Percentiles rank a stretch among this genome's conserved stretches.
These are phyloP conservation scores for Aureobasidium sp. DNA, from an alignment of 2,329 filamentous ascomycete genomes.

Conservation along the genomic window DNA sequence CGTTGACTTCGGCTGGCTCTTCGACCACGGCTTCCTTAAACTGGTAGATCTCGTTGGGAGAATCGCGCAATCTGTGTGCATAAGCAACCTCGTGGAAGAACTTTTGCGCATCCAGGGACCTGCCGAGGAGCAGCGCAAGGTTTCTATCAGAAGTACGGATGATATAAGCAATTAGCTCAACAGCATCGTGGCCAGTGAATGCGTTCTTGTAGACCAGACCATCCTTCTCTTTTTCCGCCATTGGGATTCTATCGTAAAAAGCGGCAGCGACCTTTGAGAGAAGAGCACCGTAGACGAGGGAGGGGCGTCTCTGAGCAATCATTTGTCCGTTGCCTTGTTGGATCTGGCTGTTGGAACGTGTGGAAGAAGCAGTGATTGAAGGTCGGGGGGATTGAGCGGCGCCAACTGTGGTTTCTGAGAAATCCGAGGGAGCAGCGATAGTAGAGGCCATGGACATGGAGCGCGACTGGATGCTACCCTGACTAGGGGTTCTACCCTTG, in stretches of 20 bases:
- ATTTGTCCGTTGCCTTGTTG: constrained; percentile 35
- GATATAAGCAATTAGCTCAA: constrained; percentile 91
- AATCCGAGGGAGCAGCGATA: constrained; percentile 50
- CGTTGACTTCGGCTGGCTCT: constrained; percentile 77
- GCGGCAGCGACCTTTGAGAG: constrained; percentile 89
- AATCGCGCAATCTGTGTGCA: constrained; percentile 89
- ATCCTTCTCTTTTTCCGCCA: constrained; percentile 90
- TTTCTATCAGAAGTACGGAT: constrained; percentile 97
- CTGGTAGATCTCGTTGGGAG: constrained; percentile 91
- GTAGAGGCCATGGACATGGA: constrained; percentile 94
- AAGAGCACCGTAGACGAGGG: constrained; percentile 87
- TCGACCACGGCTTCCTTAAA: constrained; percentile 92
- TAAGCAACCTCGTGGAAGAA: constrained; percentile 99
- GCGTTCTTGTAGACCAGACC: constrained; percentile 94
- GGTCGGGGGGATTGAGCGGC: constrained; percentile 25
- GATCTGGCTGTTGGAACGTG: constrained; percentile 34
- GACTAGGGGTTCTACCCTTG: constrained; percentile 24
- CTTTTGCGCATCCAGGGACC: constrained; percentile 92
- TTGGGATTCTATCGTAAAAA: constrained; percentile 80
- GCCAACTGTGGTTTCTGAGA: constrained; percentile 11
- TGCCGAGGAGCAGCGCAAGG: constrained; percentile 78
- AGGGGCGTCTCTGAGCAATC: constrained; percentile 59
- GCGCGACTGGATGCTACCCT: constrained; percentile 45
- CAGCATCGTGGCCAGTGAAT: constrained; percentile 91
- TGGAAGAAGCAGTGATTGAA: constrained; percentile 20